Conservation (phyloP, 768 basidiomycete genomes). For the Flagelloscypha sp. region DNA sequence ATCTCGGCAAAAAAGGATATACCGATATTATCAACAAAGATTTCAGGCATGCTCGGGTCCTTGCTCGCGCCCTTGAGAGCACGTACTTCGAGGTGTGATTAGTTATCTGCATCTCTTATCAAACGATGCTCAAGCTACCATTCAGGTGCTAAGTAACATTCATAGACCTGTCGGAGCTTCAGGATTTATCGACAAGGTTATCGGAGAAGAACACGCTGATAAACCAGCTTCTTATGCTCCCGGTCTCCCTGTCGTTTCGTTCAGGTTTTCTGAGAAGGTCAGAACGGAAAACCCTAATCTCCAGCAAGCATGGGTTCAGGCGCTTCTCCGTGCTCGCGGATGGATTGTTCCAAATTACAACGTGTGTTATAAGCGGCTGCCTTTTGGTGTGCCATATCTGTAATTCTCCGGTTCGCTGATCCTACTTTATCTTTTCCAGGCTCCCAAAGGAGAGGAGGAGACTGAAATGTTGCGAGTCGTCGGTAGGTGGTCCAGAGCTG, state of each 20-base stretch:
- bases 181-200: slow-evolving; percentile 14
- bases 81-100: slow-evolving; percentile 38
- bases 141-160: slow-evolving; percentile 39
- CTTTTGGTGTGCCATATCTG: too few species aligned
- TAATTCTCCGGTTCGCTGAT: too few species aligned
- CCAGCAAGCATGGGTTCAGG: slow-evolving; percentile 47
- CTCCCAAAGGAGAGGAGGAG: slow-evolving; percentile 41
- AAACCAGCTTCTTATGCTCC: slow-evolving; percentile 39
- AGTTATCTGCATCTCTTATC: background rate
- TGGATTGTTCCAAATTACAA: slow-evolving; percentile 60
- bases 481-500: slow-evolving; percentile 19
- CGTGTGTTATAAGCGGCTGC: slow-evolving; percentile 20
- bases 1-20: slow-evolving; percentile 50
- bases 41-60: slow-evolving; percentile 46
- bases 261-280: slow-evolving; percentile 50
- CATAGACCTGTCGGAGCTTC: slow-evolving; percentile 30
- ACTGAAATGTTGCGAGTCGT: slow-evolving; percentile 56
- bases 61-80: slow-evolving; percentile 48
- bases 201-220: slow-evolving; percentile 23
- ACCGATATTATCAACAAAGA: slow-evolving; percentile 39
- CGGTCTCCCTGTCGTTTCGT: slow-evolving; percentile 57
- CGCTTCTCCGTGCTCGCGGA: slow-evolving; percentile 38
- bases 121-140: background rate
- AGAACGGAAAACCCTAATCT: slow-evolving; percentile 42
- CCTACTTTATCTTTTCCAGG: slow-evolving; percentile 43